These are phyloP conservation scores for Flaveria floridana DNA, from an alignment of 140 eudicot genomes.

Conservation along the genomic window DNA sequence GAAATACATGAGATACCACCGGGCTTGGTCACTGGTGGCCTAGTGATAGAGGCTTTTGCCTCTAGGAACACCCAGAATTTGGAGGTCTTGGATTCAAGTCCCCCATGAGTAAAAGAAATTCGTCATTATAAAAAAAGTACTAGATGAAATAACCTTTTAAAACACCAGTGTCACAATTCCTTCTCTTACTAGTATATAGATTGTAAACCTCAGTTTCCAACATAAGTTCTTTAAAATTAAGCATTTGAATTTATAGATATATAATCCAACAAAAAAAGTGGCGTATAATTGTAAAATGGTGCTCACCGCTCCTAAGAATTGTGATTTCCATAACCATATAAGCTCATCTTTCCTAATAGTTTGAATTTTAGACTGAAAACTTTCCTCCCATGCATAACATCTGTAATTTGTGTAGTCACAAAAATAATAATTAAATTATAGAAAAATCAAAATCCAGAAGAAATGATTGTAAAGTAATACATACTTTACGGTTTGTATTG, in stretches of 20 bases:
- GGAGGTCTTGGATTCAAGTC: too few species aligned
- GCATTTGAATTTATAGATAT: not conserved
- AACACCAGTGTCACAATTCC: not conserved
- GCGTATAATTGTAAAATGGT: constrained; percentile 17
- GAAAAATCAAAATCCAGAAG: not conserved
- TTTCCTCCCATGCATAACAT: constrained; percentile 98
- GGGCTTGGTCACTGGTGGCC: too few species aligned
- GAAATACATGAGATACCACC: not conserved
- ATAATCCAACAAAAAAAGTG: constrained; percentile 1
- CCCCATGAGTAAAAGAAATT: too few species aligned
- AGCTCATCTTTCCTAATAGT: constrained; percentile 70
- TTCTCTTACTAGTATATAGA: too few species aligned
- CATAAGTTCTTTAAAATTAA: not conserved
- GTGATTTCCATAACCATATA: constrained; percentile 83
- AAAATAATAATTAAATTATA: not conserved
- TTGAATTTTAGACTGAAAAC: constrained; percentile 78
- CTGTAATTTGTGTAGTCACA: constrained; percentile 41
- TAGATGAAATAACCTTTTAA: not conserved
- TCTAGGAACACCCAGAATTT: too few species aligned
- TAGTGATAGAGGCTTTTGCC: too few species aligned
- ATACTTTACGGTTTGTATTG: constrained; percentile 96
- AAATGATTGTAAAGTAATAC: not conserved
- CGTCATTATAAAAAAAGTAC: too few species aligned
- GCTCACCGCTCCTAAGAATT: constrained; percentile 78
- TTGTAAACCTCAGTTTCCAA: not conserved